Evolutionary conservation across 208 protist genomes (phyloP).

Genomic region (Leishmania turanica): DNA sequence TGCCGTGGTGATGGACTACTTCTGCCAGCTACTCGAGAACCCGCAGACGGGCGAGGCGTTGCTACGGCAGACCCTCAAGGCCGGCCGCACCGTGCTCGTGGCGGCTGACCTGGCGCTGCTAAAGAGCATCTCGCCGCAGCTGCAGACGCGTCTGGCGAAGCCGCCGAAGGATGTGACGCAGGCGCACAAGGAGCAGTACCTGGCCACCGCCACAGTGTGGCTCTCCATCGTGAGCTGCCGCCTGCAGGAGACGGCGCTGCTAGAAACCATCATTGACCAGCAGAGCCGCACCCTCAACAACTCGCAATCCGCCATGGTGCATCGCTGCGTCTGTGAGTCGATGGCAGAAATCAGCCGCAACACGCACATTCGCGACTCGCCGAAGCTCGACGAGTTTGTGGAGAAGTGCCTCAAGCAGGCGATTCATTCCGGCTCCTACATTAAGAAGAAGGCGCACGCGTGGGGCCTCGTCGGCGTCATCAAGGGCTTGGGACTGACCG

Average conservation of each 20-base stretch:
- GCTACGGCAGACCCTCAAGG: slow-evolving; percentile 64
- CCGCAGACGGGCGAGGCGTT: slow-evolving; percentile 62
- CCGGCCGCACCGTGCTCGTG: slow-evolving; percentile 74
- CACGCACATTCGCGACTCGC: slow-evolving; percentile 56
- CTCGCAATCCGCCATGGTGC: slow-evolving; percentile 88
- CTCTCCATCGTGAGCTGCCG: slow-evolving; percentile 90
- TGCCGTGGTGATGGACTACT: slow-evolving; percentile 67
- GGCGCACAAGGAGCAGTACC: slow-evolving; percentile 86
- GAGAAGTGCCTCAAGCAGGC: slow-evolving; percentile 91
- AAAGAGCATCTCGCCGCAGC: slow-evolving; percentile 52
- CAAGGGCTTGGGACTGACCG: slow-evolving; percentile 75
- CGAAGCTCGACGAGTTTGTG: slow-evolving; percentile 88
- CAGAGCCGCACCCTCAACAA: slow-evolving; percentile 89
- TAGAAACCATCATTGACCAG: slow-evolving; percentile 90
- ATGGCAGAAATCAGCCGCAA: slow-evolving; percentile 90
- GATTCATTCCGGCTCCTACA: slow-evolving; percentile 85
- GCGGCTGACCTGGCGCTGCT: slow-evolving; percentile 57
- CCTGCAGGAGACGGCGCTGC: slow-evolving; percentile 75
- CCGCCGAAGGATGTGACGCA: slow-evolving; percentile 81
- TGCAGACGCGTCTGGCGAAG: slow-evolving; percentile 79
- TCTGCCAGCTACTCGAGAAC: slow-evolving; percentile 72
- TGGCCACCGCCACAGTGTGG: slow-evolving; percentile 88
- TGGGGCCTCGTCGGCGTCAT: slow-evolving; percentile 88
- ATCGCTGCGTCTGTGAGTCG: slow-evolving; percentile 86
- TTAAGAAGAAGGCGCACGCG: slow-evolving; percentile 93